phyloP scores from a whole-genome alignment of 1,284 basidiomycete genomes.

The Tilletia caries region DNA sequence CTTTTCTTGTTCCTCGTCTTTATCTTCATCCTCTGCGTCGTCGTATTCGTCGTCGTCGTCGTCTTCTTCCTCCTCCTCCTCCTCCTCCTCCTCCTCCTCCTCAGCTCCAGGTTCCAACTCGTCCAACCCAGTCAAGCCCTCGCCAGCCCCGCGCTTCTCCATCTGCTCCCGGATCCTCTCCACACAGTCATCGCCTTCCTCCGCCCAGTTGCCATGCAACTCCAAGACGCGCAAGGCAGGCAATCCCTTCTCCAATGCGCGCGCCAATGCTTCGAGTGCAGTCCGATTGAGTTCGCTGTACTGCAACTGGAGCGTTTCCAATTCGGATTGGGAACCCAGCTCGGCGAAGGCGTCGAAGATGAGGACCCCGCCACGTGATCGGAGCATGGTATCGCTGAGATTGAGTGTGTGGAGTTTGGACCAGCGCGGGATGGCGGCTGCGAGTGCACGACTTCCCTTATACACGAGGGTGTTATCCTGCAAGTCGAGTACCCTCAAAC shows the following conservation, averaged over 20 bases:
- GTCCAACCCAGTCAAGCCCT: conserved; percentile 47
- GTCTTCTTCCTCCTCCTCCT: neutral
- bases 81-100: conserved; percentile 9
- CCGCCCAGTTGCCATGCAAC: conserved; percentile 52
- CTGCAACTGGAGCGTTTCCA: conserved; percentile 44
- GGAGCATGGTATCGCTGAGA: conserved; percentile 86
- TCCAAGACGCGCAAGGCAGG: conserved; percentile 37
- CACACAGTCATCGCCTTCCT: conserved; percentile 50
- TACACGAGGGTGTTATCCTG: conserved; percentile 91
- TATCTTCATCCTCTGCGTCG: neutral
- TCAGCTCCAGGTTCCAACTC: conserved; percentile 21
- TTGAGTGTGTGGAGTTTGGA: conserved; percentile 72
- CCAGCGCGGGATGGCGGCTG: conserved; percentile 67
- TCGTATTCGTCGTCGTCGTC: neutral
- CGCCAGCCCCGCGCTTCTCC: conserved; percentile 38
- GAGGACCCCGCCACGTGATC: conserved; percentile 58
- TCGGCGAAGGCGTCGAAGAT: conserved; percentile 39
- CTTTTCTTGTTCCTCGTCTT: neutral
- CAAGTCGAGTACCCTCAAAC: conserved; percentile 76
- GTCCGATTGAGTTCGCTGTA: conserved; percentile 49
- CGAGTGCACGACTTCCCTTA: conserved; percentile 72
- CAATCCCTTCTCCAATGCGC: conserved; percentile 37
- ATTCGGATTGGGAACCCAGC: conserved; percentile 32
- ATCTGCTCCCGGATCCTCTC: conserved; percentile 40
- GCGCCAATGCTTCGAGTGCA: conserved; percentile 34